Evolutionary conservation across 495 filamentous ascomycete species (phyloP).

Genomic region (Hyphodiscus hymeniophilus): DNA sequence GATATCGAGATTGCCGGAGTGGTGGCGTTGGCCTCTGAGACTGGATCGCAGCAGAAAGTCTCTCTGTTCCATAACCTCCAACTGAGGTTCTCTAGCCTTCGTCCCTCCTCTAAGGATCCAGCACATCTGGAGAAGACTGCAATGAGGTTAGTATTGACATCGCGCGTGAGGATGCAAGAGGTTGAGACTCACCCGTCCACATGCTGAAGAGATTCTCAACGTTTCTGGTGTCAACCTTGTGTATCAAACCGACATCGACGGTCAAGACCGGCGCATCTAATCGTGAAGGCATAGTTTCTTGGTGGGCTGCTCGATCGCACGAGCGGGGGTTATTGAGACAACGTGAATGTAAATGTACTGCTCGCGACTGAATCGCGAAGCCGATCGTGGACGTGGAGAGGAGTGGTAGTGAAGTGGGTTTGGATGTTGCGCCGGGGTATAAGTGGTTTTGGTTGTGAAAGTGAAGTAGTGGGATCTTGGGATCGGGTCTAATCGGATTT

Average conservation of each 20-base stretch:
- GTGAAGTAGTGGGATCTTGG: not conserved
- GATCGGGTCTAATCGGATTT: slow-evolving; percentile 1
- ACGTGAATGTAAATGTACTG: slow-evolving; percentile 15
- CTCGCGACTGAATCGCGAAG: slow-evolving; percentile 24
- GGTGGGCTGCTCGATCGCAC: slow-evolving; percentile 20
- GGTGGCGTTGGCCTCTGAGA: slow-evolving; percentile 25
- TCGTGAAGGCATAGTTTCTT: slow-evolving; percentile 45
- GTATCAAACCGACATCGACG: slow-evolving; percentile 78
- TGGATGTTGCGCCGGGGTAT: not conserved
- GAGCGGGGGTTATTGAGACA: slow-evolving; percentile 16
- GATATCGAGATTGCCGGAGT: slow-evolving; percentile 36
- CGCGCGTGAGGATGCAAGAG: not conserved
- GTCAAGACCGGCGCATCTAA: slow-evolving; percentile 68
- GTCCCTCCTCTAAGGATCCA: slow-evolving; percentile 87
- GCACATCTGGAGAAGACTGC: slow-evolving; percentile 92
- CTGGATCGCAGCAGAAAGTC: slow-evolving; percentile 80
- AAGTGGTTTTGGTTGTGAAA: not conserved
- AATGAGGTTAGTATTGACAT: not conserved
- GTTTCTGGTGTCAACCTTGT: slow-evolving; percentile 89
- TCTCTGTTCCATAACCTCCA: slow-evolving; percentile 96
- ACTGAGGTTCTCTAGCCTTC: slow-evolving; percentile 86
- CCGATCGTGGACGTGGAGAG: not conserved
- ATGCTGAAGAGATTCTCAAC: slow-evolving; percentile 92
- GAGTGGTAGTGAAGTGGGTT: not conserved
- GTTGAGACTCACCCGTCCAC: slow-evolving; percentile 77